Percentiles rank a stretch among this genome's conserved stretches.
These are phyloP conservation scores for Cephalotrichum gorgonifer DNA, from an alignment of 2,329 filamentous ascomycete genomes.

Conservation along the genomic window DNA sequence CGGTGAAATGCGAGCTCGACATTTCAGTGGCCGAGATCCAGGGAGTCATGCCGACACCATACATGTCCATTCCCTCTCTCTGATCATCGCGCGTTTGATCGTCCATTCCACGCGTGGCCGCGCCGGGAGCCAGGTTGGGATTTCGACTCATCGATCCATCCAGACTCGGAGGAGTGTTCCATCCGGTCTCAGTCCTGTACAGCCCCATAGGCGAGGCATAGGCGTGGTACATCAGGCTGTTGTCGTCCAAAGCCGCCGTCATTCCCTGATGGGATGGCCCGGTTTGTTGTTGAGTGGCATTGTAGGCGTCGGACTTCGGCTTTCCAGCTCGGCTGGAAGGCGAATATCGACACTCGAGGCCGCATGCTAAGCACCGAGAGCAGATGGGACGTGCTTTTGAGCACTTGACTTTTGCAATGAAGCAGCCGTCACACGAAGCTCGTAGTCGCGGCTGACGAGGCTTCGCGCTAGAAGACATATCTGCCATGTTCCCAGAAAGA, in stretches of 20 bases:
- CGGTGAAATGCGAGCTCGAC: conserved; percentile 18
- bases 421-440: conserved; percentile 43
- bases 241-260: background rate
- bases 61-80: conserved; percentile 21
- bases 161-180: conserved; percentile 25
- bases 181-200: conserved; percentile 25
- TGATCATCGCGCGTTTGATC: background rate
- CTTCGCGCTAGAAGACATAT: conserved; percentile 1
- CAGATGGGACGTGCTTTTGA: conserved; percentile 43
- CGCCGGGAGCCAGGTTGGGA: background rate
- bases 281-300: background rate
- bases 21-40: conserved; percentile 29
- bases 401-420: conserved; percentile 46
- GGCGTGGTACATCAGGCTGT: background rate
- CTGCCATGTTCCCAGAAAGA: background rate
- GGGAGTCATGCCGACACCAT: conserved; percentile 20
- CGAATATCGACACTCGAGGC: conserved; percentile 40
- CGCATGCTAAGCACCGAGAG: conserved; percentile 37
- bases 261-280: too few species aligned
- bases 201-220: conserved; percentile 11
- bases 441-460: conserved; percentile 28
- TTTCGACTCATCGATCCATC: conserved; percentile 22
- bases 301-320: conserved; percentile 2
- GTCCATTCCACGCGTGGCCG: background rate
- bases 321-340: conserved; percentile 37